Percentiles rank a stretch among this genome's conserved stretches.
Evolutionary conservation across 75 land plant species (phyloP).

Genomic region (Cupressus sempervirens): DNA sequence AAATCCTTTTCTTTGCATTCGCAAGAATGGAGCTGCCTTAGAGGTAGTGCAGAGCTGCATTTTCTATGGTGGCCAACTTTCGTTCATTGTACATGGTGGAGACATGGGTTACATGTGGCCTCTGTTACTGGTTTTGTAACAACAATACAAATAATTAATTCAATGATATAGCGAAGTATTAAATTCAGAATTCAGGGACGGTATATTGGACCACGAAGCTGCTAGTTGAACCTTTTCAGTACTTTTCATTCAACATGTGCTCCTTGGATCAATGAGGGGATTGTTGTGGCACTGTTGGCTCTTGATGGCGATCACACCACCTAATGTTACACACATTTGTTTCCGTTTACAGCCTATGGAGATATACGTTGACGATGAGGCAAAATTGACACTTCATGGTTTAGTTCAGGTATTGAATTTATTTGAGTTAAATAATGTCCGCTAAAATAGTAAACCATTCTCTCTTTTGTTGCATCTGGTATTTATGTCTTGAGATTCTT

Average conservation of each 20-base stretch:
- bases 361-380: slow-evolving; percentile 99
- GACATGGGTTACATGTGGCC: slow-evolving; percentile 13
- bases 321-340: slow-evolving; percentile 56
- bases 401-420: slow-evolving; percentile 77
- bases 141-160: slow-evolving; percentile 14
- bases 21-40: slow-evolving; percentile 18
- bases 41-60: slow-evolving; percentile 16
- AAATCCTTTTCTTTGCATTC: slow-evolving; percentile 7
- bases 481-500: neutral
- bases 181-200: slow-evolving; percentile 15
- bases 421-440: neutral
- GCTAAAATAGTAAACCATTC: neutral
- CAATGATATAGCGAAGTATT: slow-evolving; percentile 11
- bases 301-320: slow-evolving; percentile 37
- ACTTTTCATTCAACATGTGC: slow-evolving; percentile 14
- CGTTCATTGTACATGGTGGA: slow-evolving; percentile 14
- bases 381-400: slow-evolving; percentile 96
- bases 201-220: slow-evolving; percentile 12
- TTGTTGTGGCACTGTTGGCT: slow-evolving; percentile 25
- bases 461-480: neutral
- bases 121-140: slow-evolving; percentile 13
- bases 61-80: slow-evolving; percentile 8
- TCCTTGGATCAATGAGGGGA: slow-evolving; percentile 22
- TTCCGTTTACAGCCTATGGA: slow-evolving; percentile 97
- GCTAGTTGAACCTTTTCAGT: slow-evolving; percentile 16